These are phyloP conservation scores for Ustilago lituana DNA, from an alignment of 1,284 basidiomycete species.

Conservation along the genomic window DNA sequence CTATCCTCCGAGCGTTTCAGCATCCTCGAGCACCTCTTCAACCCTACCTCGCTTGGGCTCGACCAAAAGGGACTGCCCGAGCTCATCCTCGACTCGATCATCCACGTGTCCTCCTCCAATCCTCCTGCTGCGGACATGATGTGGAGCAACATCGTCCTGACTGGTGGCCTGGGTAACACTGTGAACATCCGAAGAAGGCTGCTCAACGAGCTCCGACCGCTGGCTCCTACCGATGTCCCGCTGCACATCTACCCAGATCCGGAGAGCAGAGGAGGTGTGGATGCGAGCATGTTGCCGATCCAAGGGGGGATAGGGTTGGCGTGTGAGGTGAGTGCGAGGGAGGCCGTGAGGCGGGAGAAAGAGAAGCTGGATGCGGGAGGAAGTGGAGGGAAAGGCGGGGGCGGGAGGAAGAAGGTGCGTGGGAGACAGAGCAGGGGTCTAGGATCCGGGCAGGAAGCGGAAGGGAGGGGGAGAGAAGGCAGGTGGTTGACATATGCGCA, in stretches of 20 bases:
- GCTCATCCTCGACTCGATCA: constrained; percentile 79
- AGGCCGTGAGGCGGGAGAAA: constrained; percentile 2
- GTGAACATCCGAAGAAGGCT: constrained; percentile 79
- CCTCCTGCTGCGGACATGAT: constrained; percentile 79
- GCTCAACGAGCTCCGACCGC: constrained; percentile 64
- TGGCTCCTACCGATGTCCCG: constrained; percentile 45
- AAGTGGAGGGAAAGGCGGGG: not conserved
- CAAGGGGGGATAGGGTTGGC: constrained; percentile 8
- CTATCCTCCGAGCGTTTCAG: constrained; percentile 90
- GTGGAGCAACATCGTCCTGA: constrained; percentile 89
- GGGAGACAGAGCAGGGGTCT: constrained; percentile 2
- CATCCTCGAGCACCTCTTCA: constrained; percentile 86
- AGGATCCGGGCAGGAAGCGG: not conserved
- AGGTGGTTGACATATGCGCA: constrained; percentile 37
- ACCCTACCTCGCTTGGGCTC: constrained; percentile 72
- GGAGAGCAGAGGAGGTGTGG: not conserved
- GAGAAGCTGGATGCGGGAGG: not conserved
- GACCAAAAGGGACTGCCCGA: constrained; percentile 81
- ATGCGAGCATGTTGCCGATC: constrained; percentile 8
- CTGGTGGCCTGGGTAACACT: constrained; percentile 83
- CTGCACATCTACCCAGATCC: constrained; percentile 22
- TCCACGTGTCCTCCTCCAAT: not conserved
- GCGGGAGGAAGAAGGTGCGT: constrained; percentile 3
- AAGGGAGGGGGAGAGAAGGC: not conserved
- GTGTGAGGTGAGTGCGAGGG: constrained; percentile 6